These are phyloP conservation scores for Ceratocystiopsis minuta DNA, from an alignment of 2,329 filamentous ascomycete genomes.

Conservation along the genomic window DNA sequence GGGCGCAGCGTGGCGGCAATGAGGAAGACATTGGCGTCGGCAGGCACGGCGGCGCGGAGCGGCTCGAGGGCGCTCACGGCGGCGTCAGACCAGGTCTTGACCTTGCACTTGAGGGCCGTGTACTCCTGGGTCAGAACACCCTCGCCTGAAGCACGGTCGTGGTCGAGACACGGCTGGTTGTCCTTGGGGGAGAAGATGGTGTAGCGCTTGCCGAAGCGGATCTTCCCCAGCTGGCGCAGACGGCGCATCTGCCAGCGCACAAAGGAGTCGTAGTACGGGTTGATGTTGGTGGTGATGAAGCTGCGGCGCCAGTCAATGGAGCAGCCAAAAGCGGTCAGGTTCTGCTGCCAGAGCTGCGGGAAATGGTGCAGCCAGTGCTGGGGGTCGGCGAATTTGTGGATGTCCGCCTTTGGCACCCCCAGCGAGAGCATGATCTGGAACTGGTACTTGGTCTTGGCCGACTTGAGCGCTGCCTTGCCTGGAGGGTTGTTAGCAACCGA, in stretches of 20 bases:
- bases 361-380: conserved; percentile 80
- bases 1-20: conserved; percentile 80
- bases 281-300: conserved; percentile 89
- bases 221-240: conserved; percentile 74
- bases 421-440: conserved; percentile 76
- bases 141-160: conserved; percentile 67
- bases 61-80: conserved; percentile 47
- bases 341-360: conserved; percentile 55
- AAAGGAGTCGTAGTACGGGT: conserved; percentile 92
- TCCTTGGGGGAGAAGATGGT: conserved; percentile 46
- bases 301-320: conserved; percentile 86
- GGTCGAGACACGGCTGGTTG: conserved; percentile 73
- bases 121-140: conserved; percentile 81
- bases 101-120: conserved; percentile 76
- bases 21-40: conserved; percentile 66
- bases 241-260: conserved; percentile 95
- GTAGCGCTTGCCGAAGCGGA: conserved; percentile 59
- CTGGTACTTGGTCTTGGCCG: conserved; percentile 86
- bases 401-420: conserved; percentile 73
- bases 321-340: conserved; percentile 69
- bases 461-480: conserved; percentile 72
- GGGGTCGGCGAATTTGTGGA: conserved; percentile 73
- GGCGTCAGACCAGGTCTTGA: conserved; percentile 59
- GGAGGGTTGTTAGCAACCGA: too few relatives aligned
- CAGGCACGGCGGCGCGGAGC: conserved; percentile 61